phyloP scores from a whole-genome alignment of 2,329 filamentous ascomycete genomes.

The Periglandula ipomoeae region DNA sequence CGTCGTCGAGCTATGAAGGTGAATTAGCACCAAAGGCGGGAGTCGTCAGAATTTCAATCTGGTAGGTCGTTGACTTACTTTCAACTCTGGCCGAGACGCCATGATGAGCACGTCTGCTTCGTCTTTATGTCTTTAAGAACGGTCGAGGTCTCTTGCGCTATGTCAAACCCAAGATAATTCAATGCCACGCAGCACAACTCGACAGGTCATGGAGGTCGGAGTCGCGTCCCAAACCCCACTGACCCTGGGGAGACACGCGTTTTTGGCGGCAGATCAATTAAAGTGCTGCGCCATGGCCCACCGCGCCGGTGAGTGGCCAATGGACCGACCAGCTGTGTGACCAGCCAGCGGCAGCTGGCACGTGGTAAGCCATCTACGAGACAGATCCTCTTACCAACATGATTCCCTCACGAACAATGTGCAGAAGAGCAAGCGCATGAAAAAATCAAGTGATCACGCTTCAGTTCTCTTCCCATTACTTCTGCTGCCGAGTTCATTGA shows the following conservation, averaged over 20 bases:
- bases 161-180: not conserved
- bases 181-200: not conserved
- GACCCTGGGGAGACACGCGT: conserved; percentile 14
- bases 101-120: conserved; percentile 32
- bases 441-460: too few relatives aligned
- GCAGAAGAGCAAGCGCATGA: too few relatives aligned
- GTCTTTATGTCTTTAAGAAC: not conserved
- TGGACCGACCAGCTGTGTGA: not conserved
- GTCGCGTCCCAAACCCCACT: conserved; percentile 7
- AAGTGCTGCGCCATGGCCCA: conserved; percentile 10
- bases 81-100: conserved; percentile 64
- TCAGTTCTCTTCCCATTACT: too few relatives aligned
- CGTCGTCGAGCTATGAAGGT: conserved; percentile 70
- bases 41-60: not conserved
- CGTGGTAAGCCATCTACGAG: too few relatives aligned
- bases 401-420: too few relatives aligned
- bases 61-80: conserved; percentile 34
- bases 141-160: not conserved
- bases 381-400: too few relatives aligned
- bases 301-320: not conserved
- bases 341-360: too few relatives aligned
- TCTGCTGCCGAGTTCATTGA: too few relatives aligned
- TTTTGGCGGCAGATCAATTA: conserved; percentile 10
- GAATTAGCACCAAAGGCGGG: not conserved
- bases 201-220: not conserved